A percentile compares a stretch with the other conserved stretches of the same genome.
Conservation (phyloP, 1,284 basidiomycete genomes). For the Erythrobasidium hasegawianum region DNA sequence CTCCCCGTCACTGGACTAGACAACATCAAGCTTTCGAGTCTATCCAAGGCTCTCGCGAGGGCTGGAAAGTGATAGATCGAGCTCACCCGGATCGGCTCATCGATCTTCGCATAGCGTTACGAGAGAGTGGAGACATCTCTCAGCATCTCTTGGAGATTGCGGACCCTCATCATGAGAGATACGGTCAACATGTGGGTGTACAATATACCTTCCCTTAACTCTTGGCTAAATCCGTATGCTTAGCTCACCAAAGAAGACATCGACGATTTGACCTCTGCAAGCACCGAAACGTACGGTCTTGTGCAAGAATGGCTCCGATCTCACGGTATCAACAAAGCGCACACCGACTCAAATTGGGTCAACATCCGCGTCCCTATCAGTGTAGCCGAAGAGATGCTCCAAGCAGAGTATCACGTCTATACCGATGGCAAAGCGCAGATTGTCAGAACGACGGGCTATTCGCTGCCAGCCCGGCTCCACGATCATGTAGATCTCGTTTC, state of each 20-base stretch:
- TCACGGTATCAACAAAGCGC: conserved; percentile 5
- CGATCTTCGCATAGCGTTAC: conserved; percentile 9
- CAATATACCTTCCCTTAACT: too few relatives aligned
- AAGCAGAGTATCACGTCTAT: conserved; percentile 18
- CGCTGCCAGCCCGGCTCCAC: conserved; percentile 11
- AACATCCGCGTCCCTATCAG: conserved; percentile 11
- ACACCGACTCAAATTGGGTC: conserved; percentile 12
- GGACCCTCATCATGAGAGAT: conserved; percentile 10
- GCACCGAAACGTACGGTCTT: background rate
- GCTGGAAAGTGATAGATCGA: background rate
- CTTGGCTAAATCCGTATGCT: too few relatives aligned
- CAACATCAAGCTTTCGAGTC: conserved; percentile 14
- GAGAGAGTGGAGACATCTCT: conserved; percentile 11
- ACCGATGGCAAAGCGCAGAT: conserved; percentile 11
- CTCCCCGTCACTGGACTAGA: conserved; percentile 16
- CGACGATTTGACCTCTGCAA: conserved; percentile 4
- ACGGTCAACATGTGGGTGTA: conserved; percentile 11
- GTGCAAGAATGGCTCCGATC: conserved; percentile 15
- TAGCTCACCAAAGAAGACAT: conserved; percentile 22
- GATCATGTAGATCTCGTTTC: conserved; percentile 11
- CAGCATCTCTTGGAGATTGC: conserved; percentile 6
- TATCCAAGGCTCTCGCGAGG: background rate
- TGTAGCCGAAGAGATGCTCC: conserved; percentile 13
- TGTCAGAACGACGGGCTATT: conserved; percentile 11
- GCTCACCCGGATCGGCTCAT: conserved; percentile 12